Percentiles rank a stretch among this genome's conserved stretches.
Conservation (phyloP, 768 basidiomycete genomes). For the Boletus rex-veris region DNA sequence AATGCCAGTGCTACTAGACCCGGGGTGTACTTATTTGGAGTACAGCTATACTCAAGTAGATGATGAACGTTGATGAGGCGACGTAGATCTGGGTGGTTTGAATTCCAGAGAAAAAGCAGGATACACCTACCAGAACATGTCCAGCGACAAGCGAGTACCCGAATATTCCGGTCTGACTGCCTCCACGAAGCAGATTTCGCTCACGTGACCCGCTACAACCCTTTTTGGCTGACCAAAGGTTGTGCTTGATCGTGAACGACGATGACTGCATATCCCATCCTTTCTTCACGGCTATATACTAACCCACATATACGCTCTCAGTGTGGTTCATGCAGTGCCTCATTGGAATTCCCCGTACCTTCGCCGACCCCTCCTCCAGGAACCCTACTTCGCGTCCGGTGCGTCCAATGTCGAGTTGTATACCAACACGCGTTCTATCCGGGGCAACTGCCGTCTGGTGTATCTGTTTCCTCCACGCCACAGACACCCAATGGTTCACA, state of each 20-base stretch:
- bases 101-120: too few species aligned
- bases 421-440: slow-evolving; percentile 68
- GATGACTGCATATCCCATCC: slow-evolving; percentile 47
- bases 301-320: slow-evolving; percentile 62
- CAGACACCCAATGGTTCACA: slow-evolving; percentile 19
- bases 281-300: slow-evolving; percentile 59
- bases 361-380: slow-evolving; percentile 51
- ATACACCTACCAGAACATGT: too few species aligned
- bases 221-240: not conserved
- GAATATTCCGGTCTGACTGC: too few species aligned
- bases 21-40: too few species aligned
- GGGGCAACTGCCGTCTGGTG: slow-evolving; percentile 45
- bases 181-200: too few species aligned
- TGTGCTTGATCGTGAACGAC: slow-evolving; percentile 19
- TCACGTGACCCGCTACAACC: slow-evolving; percentile 18
- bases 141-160: too few species aligned
- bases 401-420: slow-evolving; percentile 61
- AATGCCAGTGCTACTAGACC: too few species aligned
- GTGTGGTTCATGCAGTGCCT: slow-evolving; percentile 53
- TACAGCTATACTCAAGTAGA: too few species aligned
- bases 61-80: too few species aligned
- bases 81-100: too few species aligned
- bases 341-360: slow-evolving; percentile 69
- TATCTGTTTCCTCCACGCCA: slow-evolving; percentile 10
- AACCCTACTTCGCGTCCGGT: slow-evolving; percentile 62